phyloP scores from a whole-genome alignment of 192 early-diverging fungal species.

The Backusella tuberculispora region DNA sequence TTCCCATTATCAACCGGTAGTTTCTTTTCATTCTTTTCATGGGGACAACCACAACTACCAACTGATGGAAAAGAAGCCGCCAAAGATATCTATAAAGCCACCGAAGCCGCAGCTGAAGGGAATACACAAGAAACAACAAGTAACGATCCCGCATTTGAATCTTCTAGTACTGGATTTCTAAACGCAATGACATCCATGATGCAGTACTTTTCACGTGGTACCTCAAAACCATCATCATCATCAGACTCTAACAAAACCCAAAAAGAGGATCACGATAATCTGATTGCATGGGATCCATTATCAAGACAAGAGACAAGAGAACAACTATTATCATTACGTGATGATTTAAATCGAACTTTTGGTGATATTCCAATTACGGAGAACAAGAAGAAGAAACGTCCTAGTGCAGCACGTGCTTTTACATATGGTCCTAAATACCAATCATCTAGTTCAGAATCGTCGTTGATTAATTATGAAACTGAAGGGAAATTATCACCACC shows the following conservation, averaged over 20 bases:
- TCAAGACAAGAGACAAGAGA: conserved; percentile 22
- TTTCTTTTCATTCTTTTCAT: conserved; percentile 33
- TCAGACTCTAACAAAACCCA: neutral
- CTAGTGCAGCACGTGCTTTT: neutral
- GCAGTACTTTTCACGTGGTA: neutral
- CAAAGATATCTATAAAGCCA: neutral
- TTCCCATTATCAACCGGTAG: conserved; percentile 25
- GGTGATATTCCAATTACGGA: neutral
- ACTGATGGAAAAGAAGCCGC: neutral
- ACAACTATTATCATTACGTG: conserved; percentile 22
- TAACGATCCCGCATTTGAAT: neutral
- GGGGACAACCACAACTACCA: neutral
- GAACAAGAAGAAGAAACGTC: neutral
- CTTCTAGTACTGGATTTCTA: neutral
- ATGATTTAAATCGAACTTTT: conserved; percentile 18
- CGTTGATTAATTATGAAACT: neutral
- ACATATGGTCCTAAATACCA: neutral
- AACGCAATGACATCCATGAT: neutral
- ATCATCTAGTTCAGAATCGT: neutral
- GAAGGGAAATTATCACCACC: neutral
- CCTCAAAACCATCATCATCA: neutral
- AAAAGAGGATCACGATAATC: neutral
- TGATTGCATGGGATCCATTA: conserved; percentile 24
- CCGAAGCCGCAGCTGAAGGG: neutral
- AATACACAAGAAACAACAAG: neutral